phyloP scores from a whole-genome alignment of 495 filamentous ascomycete genomes.

The Cryomyces minteri region DNA sequence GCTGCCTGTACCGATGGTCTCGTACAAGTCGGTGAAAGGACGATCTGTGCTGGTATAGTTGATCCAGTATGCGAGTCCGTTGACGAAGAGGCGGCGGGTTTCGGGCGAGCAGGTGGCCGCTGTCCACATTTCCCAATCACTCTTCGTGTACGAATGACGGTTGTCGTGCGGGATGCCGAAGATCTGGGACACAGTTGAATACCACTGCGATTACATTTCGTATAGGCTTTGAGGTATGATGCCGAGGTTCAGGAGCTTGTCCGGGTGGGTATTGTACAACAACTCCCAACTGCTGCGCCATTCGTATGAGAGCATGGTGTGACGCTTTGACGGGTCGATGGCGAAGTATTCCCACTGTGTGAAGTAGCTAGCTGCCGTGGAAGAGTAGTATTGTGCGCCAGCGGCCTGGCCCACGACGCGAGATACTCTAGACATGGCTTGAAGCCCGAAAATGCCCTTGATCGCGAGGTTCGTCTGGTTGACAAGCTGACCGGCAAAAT shows the following conservation, averaged over 20 bases:
- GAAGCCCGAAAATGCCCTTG: constrained; percentile 5
- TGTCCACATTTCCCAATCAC: constrained; percentile 25
- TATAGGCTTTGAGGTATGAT: constrained; percentile 32
- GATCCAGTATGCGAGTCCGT: too few species aligned
- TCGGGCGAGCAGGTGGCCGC: constrained; percentile 12
- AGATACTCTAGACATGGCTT: neutral
- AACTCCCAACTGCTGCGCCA: constrained; percentile 18
- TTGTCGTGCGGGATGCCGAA: constrained; percentile 36
- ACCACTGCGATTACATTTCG: constrained; percentile 35
- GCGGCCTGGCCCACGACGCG: neutral
- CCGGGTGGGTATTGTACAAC: constrained; percentile 37
- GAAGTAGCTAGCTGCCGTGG: constrained; percentile 9
- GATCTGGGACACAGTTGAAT: constrained; percentile 24
- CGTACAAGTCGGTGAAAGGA: constrained; percentile 17
- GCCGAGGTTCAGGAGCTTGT: constrained; percentile 24
- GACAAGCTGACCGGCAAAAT: constrained; percentile 3
- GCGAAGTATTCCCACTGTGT: constrained; percentile 11
- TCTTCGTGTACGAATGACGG: constrained; percentile 30
- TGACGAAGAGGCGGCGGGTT: constrained; percentile 11
- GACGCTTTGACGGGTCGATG: constrained; percentile 11
- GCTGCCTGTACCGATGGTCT: constrained; percentile 26
- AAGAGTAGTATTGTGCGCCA: constrained; percentile 10
- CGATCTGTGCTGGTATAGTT: constrained; percentile 22
- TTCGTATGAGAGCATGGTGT: constrained; percentile 15
- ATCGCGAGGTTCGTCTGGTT: constrained; percentile 8